A percentile compares a stretch with the other conserved stretches of the same genome.
These are phyloP conservation scores for Solanum arcanum DNA, from an alignment of 257 asterid species.

Conservation along the genomic window DNA sequence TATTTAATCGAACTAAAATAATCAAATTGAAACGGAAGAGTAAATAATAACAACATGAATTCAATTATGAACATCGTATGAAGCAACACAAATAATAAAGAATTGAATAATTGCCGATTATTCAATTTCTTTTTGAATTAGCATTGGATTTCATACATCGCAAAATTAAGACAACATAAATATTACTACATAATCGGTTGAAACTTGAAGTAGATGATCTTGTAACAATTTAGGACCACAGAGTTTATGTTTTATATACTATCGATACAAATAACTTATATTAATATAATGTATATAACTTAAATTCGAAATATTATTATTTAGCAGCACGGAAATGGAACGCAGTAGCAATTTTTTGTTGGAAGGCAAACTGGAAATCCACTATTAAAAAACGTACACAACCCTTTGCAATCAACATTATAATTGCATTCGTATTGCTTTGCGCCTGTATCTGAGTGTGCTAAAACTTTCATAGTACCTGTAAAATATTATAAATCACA, in stretches of 20 bases:
- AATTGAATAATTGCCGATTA: no score
- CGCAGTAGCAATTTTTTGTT: background rate
- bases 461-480: background rate
- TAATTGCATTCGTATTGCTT: no score
- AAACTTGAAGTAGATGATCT: background rate
- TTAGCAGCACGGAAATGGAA: background rate
- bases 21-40: no score
- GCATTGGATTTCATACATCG: no score
- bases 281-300: background rate
- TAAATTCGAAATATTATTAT: background rate
- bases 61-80: no score
- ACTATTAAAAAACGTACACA: background rate
- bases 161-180: background rate
- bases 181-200: background rate
- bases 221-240: background rate
- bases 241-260: background rate
- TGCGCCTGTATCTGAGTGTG: no score
- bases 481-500: background rate
- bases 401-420: no score
- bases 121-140: no score
- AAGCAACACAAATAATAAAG: no score
- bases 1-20: no score
- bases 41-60: no score
- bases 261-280: background rate
- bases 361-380: background rate